Base-by-base conservation (phyloP, 768 basidiomycete species). In the Terana coerulea region DNA sequence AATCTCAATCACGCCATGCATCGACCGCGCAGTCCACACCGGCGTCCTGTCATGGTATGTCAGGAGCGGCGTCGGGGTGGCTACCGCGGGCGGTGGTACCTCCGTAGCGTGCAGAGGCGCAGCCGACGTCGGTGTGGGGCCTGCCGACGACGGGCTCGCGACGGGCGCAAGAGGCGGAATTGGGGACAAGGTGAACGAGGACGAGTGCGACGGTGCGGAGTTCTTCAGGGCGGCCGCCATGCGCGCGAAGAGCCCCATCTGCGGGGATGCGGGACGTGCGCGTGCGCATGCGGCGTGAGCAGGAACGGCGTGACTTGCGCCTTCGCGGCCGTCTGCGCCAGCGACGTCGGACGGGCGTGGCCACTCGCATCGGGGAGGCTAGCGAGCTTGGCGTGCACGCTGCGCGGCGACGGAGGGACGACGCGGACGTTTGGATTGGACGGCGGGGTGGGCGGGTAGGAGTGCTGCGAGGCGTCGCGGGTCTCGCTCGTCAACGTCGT, bases 31-130 rank as follows among this genome's bases (percentile, higher is more conserved):
- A 1, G 79, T 80, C 51, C 83, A 71, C 4, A 86, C 65, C 0
- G 88, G 84, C 2, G 89, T 91, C 30, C 70, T 80, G 62, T 91
- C 89, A 49, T 83, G 79, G 65, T 88, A 91, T 0, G 75, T 75
- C 12, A 89, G 69, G 12, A 91, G 67, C 3, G 83, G 77, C 0
- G 70, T 66, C 17, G 75, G 71, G 15, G 64, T 56, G 17, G 61
- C 54, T n/a, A n/a, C n/a, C n/a, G n/a, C n/a, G n/a, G n/a, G n/a
- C n/a, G n/a, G n/a, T n/a, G n/a, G n/a, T n/a, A n/a, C n/a, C n/a
- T n/a, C n/a, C n/a, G n/a, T n/a, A n/a, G n/a, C n/a, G n/a, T n/a
- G 55, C 7, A 66, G 49, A 61, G 58, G 22, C 60, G 49, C 47
- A 54, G 62, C 53, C 11, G 57, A 24, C 9, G 26, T 8, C 19